Percentiles rank a stretch among this genome's conserved stretches.
Evolutionary conservation across 495 filamentous ascomycete genomes (phyloP).

Genomic region (Chaetomidium leptoderma): DNA sequence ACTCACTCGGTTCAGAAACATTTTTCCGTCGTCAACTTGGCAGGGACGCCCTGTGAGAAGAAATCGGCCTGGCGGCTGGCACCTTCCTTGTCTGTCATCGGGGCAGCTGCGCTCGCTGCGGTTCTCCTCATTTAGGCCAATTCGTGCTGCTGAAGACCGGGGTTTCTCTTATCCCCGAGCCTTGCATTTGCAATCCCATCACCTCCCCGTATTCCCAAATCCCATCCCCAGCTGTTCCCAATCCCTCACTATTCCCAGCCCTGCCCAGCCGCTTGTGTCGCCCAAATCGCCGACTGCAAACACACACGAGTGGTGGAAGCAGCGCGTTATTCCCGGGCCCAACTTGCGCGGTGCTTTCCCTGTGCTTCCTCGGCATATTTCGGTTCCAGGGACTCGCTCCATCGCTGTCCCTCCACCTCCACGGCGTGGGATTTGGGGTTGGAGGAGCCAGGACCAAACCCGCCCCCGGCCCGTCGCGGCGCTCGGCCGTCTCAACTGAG

Average conservation of each 20-base stretch:
- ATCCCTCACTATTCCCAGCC: conserved; percentile 19
- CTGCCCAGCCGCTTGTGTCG: conserved; percentile 22
- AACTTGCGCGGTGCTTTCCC: no score
- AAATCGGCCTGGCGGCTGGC: not conserved
- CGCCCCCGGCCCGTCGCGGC: not conserved
- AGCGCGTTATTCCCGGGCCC: conserved; percentile 7
- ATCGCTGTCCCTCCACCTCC: no score
- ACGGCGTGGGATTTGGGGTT: not conserved
- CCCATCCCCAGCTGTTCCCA: conserved; percentile 6
- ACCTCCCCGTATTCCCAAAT: not conserved
- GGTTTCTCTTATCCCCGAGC: conserved; percentile 16
- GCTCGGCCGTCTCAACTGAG: not conserved
- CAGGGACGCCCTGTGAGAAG: not conserved
- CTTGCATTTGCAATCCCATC: not conserved
- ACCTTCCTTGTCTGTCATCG: conserved; percentile 7
- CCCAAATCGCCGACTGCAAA: not conserved
- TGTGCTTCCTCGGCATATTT: not conserved
- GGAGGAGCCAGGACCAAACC: not conserved
- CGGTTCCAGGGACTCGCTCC: no score
- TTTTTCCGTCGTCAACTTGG: no score
- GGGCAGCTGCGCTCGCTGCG: not conserved
- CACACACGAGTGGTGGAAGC: not conserved
- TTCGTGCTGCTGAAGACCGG: not conserved
- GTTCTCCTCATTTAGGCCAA: not conserved
- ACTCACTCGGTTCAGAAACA: no score